Conservation (phyloP, 1,139 yeast genomes). For the Suhomyces guaymorum region DNA sequence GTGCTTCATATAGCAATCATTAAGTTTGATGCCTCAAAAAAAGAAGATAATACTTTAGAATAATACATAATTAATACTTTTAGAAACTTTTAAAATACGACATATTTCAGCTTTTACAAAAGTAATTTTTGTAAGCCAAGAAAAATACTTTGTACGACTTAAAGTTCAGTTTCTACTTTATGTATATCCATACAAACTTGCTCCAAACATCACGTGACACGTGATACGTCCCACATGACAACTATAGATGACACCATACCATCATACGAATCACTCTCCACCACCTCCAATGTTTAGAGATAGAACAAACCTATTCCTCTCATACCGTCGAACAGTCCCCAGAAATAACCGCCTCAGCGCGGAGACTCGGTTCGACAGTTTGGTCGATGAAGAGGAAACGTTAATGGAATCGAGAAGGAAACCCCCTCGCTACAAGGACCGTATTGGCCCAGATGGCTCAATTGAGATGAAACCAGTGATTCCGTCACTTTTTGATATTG, state of each 20-base stretch:
- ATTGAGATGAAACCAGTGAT: conserved; percentile 61
- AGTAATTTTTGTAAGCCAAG: too few relatives aligned
- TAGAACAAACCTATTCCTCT: conserved; percentile 67
- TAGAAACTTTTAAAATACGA: too few relatives aligned
- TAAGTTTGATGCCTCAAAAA: too few relatives aligned
- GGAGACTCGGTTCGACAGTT: conserved; percentile 37
- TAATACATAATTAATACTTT: too few relatives aligned
- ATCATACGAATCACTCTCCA: background rate
- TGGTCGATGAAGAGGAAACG: conserved; percentile 59
- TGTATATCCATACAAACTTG: too few relatives aligned
- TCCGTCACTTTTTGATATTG: conserved; percentile 75
- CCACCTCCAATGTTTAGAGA: conserved; percentile 59
- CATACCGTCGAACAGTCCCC: conserved; percentile 73
- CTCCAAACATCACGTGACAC: too few relatives aligned
- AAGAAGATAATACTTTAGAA: too few relatives aligned
- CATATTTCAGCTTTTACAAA: too few relatives aligned
- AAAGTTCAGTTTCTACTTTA: too few relatives aligned
- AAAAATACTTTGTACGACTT: too few relatives aligned
- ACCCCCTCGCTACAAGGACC: conserved; percentile 13
- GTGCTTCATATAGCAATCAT: too few relatives aligned
- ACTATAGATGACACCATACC: background rate
- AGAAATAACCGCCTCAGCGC: conserved; percentile 29
- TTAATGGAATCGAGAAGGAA: conserved; percentile 34
- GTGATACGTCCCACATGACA: conserved; percentile 5
- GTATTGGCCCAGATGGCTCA: conserved; percentile 22